A percentile compares a stretch with the other conserved stretches of the same genome.
Evolutionary conservation across 495 filamentous ascomycete species (phyloP).

Genomic region (Aspergillus steynii): DNA sequence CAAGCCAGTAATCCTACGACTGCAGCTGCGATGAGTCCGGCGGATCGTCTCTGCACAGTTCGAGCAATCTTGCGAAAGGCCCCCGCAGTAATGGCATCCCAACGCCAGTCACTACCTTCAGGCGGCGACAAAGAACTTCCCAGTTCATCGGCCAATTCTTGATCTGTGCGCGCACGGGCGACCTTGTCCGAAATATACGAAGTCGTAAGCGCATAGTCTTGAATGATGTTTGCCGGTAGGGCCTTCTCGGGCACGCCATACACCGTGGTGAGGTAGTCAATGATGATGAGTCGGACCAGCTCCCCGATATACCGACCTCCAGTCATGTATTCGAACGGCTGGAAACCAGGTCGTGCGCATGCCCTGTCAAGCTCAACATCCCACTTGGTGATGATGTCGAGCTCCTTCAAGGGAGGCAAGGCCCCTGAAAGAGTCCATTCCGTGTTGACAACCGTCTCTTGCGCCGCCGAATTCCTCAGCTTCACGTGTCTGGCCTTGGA

Average conservation of each 20-base stretch:
- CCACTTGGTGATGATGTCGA: constrained; percentile 69
- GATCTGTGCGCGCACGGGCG: constrained; percentile 46
- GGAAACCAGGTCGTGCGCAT: constrained; percentile 74
- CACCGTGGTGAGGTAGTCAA: constrained; percentile 60
- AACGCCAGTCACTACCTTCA: constrained; percentile 50
- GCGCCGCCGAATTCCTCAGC: constrained; percentile 42
- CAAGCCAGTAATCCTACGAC: constrained; percentile 67
- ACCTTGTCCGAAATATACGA: constrained; percentile 68
- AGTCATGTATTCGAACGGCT: constrained; percentile 88
- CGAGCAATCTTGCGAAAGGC: constrained; percentile 61
- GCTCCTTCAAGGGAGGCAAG: constrained; percentile 60
- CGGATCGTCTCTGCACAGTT: constrained; percentile 66
- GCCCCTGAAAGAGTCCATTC: constrained; percentile 84
- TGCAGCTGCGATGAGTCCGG: constrained; percentile 70
- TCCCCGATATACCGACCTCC: constrained; percentile 82
- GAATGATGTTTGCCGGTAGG: constrained; percentile 59
- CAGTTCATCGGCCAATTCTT: constrained; percentile 51
- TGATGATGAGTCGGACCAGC: constrained; percentile 69
- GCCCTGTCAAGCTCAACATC: constrained; percentile 64
- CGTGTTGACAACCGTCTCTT: constrained; percentile 76
- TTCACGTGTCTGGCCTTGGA: constrained; percentile 55
- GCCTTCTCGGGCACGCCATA: constrained; percentile 32
- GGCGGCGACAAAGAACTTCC: constrained; percentile 53
- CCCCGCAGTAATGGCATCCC: constrained; percentile 57
- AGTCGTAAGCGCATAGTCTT: constrained; percentile 66